Base-by-base conservation (phyloP, 2,329 filamentous ascomycete genomes). In the Capronia americana region DNA sequence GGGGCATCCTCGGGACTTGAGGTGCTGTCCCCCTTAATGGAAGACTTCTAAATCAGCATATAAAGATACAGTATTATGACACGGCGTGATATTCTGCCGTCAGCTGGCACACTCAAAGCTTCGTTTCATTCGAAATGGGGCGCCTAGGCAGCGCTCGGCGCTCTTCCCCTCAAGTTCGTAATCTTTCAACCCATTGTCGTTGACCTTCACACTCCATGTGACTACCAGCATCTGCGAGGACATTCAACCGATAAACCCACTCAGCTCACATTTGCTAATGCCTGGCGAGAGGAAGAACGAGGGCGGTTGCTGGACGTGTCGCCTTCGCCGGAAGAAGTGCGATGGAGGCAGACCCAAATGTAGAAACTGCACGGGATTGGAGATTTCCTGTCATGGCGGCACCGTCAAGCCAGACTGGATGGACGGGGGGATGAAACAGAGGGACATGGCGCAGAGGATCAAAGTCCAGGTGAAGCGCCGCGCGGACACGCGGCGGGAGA, bases 301-400 rank as follows among this genome's bases (percentile, higher is more conserved):
- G 24, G 34, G 55, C 17, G 44, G 38, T 24, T 59, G 57, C 57
- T 59, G 57, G 57, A 59, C 44, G 20, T 59, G 57, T 50, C 83
- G 86, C 17, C 79, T 88, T 11, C 83, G 87, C 20, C 84, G 85
- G 70, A 89, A 88, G 73, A 88, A 87, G 73, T 89, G 87, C 73
- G 85, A 87, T 69, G 84, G 86, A 72, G 77, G 71, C 26, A 81
- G 79, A 2, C 86, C 86, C 12, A 73, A 81, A 14, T 89, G 87
- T 74, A 77, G 80, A 8, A 77, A 74, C 41, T 89, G 86, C 75
- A 73, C 76, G 14, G 73, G 77, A 1, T 81, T 89, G 20, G 80
- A 84, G 56, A 88, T 88, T 64, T 81, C 81, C 20, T 89, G 87
- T 72, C 75, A 85, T 65, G 86, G 82, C 69, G 77, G 78, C 65